Base-by-base conservation (phyloP, 305 asterid genomes). In the Petunia hybrid region DNA sequence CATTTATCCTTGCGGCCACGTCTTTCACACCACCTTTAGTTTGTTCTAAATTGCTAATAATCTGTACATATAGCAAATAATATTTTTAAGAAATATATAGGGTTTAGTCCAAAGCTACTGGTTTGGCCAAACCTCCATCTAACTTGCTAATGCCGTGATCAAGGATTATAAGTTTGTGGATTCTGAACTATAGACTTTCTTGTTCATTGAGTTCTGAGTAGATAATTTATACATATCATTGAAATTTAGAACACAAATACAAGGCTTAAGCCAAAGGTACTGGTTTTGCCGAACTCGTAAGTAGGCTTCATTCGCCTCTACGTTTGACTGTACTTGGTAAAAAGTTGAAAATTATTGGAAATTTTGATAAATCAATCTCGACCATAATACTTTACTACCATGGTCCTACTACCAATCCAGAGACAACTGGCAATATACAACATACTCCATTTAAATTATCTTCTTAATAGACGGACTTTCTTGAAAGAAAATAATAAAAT, bases 1-100 rank as follows among this genome's bases (percentile, higher is more conserved):
- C 35, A 95, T 95, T 80, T 91, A 92, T 62, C 85, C 92, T 40
- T 95, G 99, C 82, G 99, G 98, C 82, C 99, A 95, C 70, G 99
- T 95, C 71, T 92, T 95, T 88, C 99, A 95, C 90, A 98, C 31
- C 31, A 96, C 83, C 98, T 94, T 82, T 94, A 97, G 98, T 94
- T 12, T 79, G 88, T 56, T 40, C 63, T 22, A 22, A 22, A 22
- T 22, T 22, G 31, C 31, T 22, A 22, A 22, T 22, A 22, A 22
- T 22, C 31, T 22, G 31, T 22, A 22, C 31, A 22, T 22, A 22
- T 22, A 22, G 31, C 31, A 22, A 22, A 22, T 22, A 22, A 22
- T 22, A 22, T 22, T 22, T 22, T 22, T 22, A 22, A 22, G 31
- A 22, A 22, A 22, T 22, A 22, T 22, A 22, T 22, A 22, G 31